Percentiles rank a stretch among this genome's conserved stretches.
These are phyloP conservation scores for Daldinia decipiens DNA, from an alignment of 495 filamentous ascomycete species.

Conservation along the genomic window DNA sequence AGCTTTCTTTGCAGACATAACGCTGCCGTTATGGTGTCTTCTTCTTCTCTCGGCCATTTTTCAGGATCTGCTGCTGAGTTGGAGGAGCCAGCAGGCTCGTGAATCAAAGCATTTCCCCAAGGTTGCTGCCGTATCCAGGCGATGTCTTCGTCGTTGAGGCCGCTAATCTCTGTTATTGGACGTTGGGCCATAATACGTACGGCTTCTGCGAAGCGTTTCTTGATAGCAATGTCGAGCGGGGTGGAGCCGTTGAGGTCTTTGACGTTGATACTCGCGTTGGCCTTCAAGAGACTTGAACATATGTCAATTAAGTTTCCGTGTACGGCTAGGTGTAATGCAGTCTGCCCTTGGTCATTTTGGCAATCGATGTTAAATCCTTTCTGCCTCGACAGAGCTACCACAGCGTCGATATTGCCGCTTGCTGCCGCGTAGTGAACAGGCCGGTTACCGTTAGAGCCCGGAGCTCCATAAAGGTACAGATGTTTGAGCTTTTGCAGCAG, in stretches of 20 bases:
- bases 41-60: slow-evolving; percentile 31
- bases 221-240: slow-evolving; percentile 19
- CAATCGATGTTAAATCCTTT: slow-evolving; percentile 19
- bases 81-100: background rate
- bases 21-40: slow-evolving; percentile 23
- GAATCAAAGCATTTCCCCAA: slow-evolving; percentile 24
- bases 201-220: slow-evolving; percentile 19
- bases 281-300: slow-evolving; percentile 24
- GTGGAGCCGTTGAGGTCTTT: slow-evolving; percentile 5
- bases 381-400: slow-evolving; percentile 14
- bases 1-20: slow-evolving; percentile 31
- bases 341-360: slow-evolving; percentile 22
- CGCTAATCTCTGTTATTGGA: background rate
- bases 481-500: slow-evolving; percentile 23
- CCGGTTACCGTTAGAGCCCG: slow-evolving; percentile 11
- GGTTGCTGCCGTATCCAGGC: slow-evolving; percentile 30
- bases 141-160: slow-evolving; percentile 19
- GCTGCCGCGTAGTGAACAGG: slow-evolving; percentile 34
- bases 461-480: slow-evolving; percentile 17
- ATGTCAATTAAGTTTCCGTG: slow-evolving; percentile 18
- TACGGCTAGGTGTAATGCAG: slow-evolving; percentile 24
- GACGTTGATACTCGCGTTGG: slow-evolving; percentile 25
- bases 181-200: slow-evolving; percentile 11
- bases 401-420: slow-evolving; percentile 33
- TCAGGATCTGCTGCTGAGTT: background rate